Base-by-base conservation (phyloP, 1,284 basidiomycete species). In the Ustilago shanxiensis region DNA sequence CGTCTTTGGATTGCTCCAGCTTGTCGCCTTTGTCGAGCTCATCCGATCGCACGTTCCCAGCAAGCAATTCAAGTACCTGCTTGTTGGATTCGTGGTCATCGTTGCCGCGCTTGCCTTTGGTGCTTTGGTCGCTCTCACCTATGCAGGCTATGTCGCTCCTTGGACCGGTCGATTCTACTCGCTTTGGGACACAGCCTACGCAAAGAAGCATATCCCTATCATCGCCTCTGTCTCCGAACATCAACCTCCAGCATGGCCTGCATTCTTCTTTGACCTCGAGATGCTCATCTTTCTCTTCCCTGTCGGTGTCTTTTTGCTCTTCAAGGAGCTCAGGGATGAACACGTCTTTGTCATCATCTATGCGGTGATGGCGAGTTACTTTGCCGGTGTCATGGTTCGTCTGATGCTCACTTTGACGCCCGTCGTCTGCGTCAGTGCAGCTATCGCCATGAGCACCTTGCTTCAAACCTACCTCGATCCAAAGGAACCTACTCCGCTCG, bases 141-240 rank as follows among this genome's bases (percentile, higher is more conserved):
- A 95, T 88, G 93, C 92, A 69, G 96, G 96, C 37, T 95, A 92
- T 91, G 98, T 99, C 41, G 95, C 96, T 1, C 96, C 96, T 0
- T 99, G 97, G 95, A 98, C 95, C 35, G 97, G 97, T 50, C 92
- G 97, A 71, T 99, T 99, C 90, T 99, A 99, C 88, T 98, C 95
- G 2, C 90, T 99, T 13, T 99, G 96, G 95, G 97, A 99, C 87
- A 99, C 97, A 1, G 95, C 93, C 39, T 99, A 99, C 86, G 97
- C 96, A 69, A 97, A 97, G 88, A 94, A 93, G 86, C 93, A 95
- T 86, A 95, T 98, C 82, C 95, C 95, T 37, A 98, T 99, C 88
- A 98, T 99, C 84, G 97, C 97, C 7, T 98, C 96, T 22, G 97
- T 98, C 22, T 98, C 95, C n/a, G 97, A 99, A 88, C 97, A 99